Base-by-base conservation (phyloP, 2,329 filamentous ascomycete genomes). In the Botrytis paeoniae region DNA sequence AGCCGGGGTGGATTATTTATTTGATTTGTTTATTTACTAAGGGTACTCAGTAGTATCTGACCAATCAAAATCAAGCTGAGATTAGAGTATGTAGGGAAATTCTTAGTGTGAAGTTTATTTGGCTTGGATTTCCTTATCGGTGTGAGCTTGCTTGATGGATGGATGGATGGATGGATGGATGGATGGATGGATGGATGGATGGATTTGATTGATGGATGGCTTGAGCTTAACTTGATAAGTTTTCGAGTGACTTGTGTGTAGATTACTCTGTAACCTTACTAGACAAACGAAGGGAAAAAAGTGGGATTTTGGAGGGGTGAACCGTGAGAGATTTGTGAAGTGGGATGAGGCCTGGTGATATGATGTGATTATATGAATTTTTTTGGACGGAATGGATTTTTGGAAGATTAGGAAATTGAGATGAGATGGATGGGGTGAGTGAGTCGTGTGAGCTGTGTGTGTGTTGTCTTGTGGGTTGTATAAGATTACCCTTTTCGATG, bases 101-200 rank as follows among this genome's bases (percentile, higher is more conserved):
- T 16, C n/a, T 57, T 29, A 57, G 51, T 18, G n/a, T 9, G n/a
- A 29, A 32, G 51, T 62, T 39, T n/a, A 41, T 62, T 3, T 29
- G 22, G n/a, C 5, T 14, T 12, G 6, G 45, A 51, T 51, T 66
- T 66, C 64, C 64, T 66, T 66, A 66, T 66, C 64, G 64, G 64
- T 54, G 45, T 48, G 29, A 63, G 22, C 60, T 39, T 62, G 16
- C 22, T 14, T 45, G 16, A 12, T 45, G 18, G 62, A 14, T 37
- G 20, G 29, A 25, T 37, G 14, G 60, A 29, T 45, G n/a, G n/a
- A n/a, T n/a, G 22, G 18, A 59, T 35, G 29, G 51, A 16, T 29
- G 10, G 59, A 39, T 43, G 29, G 22, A 16, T 62, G 25, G 60
- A 16, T 32, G 3, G 14, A 22, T 35, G 20, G 29, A 25, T 37